Base-by-base conservation (phyloP, 352 stramenopile genomes). In the Phytophthora idaei region DNA sequence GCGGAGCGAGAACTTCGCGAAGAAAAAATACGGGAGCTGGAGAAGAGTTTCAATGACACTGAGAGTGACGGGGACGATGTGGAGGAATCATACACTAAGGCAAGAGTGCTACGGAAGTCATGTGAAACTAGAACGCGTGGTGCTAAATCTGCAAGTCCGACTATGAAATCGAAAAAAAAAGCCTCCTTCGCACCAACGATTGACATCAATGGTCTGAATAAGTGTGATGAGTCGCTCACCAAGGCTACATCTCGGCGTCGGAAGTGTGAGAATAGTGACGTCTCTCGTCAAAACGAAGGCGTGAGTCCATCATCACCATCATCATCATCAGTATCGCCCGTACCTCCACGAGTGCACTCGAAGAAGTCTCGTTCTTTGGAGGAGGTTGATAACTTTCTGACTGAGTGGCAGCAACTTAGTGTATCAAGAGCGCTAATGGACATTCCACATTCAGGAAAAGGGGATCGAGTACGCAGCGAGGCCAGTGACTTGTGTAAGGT, bases 1-100 rank as follows among this genome's bases (percentile, higher is more conserved):
- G 57, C 74, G 12, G 72, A 89, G 59, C 55, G 53, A 41, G 65
- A 88, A 14, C 55, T 87, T 3, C 74, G 69, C 7, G 64, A 77
- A 1, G 71, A 77, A 12, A 85, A 85, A 39, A 46, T 85, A 7
- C 66, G 67, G 0, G 74, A 80, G n/a, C 10, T 88, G 25, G 78
- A 83, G 21, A 71, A 67, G 21, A 84, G 67, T 62, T 77, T 87
- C 17, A 54, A 73, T 12, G 58, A 76, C 14, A 61, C 64, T 4
- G 44, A 41, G 3, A 62, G 48, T 21, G 39, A 60, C 6, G 47
- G 50, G 3, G 55, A 51, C 3, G 52, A 57, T 31, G 55, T 47
- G 9, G 59, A 68, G 15, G 36, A 48, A 41, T 14, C 9, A 44
- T 47, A 36, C 36, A 44, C 4, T 41, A 56, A 54, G 52, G 12